Percentiles rank a stretch among this genome's conserved stretches.
Evolutionary conservation across 768 basidiomycete species (phyloP).

Genomic region (Trametes gibbosa): DNA sequence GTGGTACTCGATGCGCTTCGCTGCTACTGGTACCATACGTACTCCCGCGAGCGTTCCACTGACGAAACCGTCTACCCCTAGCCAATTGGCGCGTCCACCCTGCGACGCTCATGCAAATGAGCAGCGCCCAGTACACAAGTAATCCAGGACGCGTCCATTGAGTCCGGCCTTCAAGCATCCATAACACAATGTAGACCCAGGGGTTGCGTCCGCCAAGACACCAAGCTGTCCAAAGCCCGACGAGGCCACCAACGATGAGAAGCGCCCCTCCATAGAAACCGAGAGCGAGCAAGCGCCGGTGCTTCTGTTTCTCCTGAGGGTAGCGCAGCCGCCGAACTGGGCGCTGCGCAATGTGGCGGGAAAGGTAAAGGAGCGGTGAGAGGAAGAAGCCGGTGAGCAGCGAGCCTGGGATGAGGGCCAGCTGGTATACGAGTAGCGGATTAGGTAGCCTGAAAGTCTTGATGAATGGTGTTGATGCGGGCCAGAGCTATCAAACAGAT

Average conservation of each 20-base stretch:
- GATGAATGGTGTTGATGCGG: constrained; percentile 75
- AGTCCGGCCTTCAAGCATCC: constrained; percentile 70
- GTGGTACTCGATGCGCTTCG: neutral
- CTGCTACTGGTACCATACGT: neutral
- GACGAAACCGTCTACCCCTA: constrained; percentile 66
- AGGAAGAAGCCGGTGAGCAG: constrained; percentile 91
- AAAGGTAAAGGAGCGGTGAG: constrained; percentile 89
- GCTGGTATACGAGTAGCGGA: constrained; percentile 87
- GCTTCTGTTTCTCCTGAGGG: constrained; percentile 79
- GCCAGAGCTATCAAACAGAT: constrained; percentile 59
- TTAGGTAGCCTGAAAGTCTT: constrained; percentile 92
- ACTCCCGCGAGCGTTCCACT: constrained; percentile 35
- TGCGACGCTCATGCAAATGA: constrained; percentile 83
- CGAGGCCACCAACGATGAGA: constrained; percentile 74
- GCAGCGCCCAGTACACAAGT: constrained; percentile 79
- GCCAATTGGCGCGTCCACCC: constrained; percentile 94
- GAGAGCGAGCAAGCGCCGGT: constrained; percentile 79
- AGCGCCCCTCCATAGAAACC: constrained; percentile 80
- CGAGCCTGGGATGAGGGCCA: constrained; percentile 89
- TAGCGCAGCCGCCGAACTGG: constrained; percentile 78
- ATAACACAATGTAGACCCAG: constrained; percentile 82
- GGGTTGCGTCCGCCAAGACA: constrained; percentile 78
- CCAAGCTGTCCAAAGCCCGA: constrained; percentile 94
- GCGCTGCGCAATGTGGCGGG: constrained; percentile 85
- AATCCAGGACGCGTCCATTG: constrained; percentile 79